Conservation (phyloP, 2,329 filamentous ascomycete genomes). For the Pseudovirgaria hyperparasitica region DNA sequence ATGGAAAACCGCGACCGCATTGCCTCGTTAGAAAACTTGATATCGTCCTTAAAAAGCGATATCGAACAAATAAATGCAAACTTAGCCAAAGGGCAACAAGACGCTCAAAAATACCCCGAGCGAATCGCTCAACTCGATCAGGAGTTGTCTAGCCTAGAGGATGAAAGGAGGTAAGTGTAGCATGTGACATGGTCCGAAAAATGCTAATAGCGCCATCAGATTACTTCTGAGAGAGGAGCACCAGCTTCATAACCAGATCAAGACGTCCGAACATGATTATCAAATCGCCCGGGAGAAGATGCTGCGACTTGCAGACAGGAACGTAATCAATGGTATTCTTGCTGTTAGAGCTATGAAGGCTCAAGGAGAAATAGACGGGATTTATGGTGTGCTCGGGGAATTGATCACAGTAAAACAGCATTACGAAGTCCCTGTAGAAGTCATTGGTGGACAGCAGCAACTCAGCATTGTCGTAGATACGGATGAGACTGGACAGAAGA, state of each 20-base stretch:
- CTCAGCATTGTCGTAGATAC: slow-evolving; percentile 96
- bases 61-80: slow-evolving; percentile 56
- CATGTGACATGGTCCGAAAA: slow-evolving; percentile 61
- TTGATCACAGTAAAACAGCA: slow-evolving; percentile 75
- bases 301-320: slow-evolving; percentile 76
- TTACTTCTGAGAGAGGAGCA: slow-evolving; percentile 80
- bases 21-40: slow-evolving; percentile 54
- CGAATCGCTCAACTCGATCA: too few species aligned
- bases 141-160: too few species aligned
- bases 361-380: slow-evolving; percentile 67
- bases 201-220: too few species aligned
- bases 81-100: slow-evolving; percentile 66
- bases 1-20: slow-evolving; percentile 80
- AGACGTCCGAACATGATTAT: slow-evolving; percentile 63
- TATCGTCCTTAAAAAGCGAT: slow-evolving; percentile 59
- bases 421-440: slow-evolving; percentile 82
- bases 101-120: too few species aligned
- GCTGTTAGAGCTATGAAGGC: slow-evolving; percentile 72
- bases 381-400: slow-evolving; percentile 86
- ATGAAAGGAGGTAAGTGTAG: too few species aligned
- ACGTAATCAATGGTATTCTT: slow-evolving; percentile 76
- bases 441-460: slow-evolving; percentile 80
- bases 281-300: slow-evolving; percentile 66
- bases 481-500: slow-evolving; percentile 69
- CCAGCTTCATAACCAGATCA: slow-evolving; percentile 65